phyloP scores from a whole-genome alignment of 192 early-diverging fungal species.

The Coemansia brasiliensis region DNA sequence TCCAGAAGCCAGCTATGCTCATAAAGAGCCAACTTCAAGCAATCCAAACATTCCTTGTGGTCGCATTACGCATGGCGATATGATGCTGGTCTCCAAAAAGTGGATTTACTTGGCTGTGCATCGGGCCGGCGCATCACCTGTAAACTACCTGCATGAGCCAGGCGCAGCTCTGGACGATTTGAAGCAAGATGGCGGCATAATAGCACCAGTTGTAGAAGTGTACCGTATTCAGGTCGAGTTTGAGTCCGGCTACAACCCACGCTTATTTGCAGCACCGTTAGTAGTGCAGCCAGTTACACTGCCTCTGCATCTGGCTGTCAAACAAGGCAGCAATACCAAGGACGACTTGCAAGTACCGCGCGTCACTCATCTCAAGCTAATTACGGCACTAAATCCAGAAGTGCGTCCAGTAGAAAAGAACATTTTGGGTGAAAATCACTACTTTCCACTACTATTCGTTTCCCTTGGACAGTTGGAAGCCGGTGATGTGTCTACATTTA shows the following conservation, averaged over 20 bases:
- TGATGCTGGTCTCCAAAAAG: constrained; percentile 55
- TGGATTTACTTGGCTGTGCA: constrained; percentile 51
- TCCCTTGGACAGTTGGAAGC: constrained; percentile 28
- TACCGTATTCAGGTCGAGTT: constrained; percentile 55
- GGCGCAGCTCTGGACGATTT: constrained; percentile 32
- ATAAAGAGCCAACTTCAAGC: too few species aligned
- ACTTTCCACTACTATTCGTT: constrained; percentile 50
- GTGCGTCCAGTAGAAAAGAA: constrained; percentile 42
- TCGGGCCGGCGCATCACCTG: constrained; percentile 37
- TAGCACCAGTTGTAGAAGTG: constrained; percentile 46
- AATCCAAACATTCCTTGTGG: constrained; percentile 36
- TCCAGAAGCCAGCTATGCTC: background rate
- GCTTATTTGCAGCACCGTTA: constrained; percentile 51
- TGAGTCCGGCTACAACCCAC: constrained; percentile 53
- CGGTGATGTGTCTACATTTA: constrained; percentile 23
- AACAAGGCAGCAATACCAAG: too few species aligned
- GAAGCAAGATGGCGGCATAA: constrained; percentile 25
- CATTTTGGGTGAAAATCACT: constrained; percentile 46
- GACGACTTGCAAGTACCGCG: constrained; percentile 18
- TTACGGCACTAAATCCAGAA: constrained; percentile 53
- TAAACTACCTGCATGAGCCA: constrained; percentile 42
- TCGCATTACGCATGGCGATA: constrained; percentile 51
- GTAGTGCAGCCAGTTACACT: constrained; percentile 43
- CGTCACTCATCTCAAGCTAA: constrained; percentile 47
- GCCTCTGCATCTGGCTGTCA: constrained; percentile 11